These are phyloP conservation scores for Blastomyces emzantsi DNA, from an alignment of 2,329 filamentous ascomycete species.

Conservation along the genomic window DNA sequence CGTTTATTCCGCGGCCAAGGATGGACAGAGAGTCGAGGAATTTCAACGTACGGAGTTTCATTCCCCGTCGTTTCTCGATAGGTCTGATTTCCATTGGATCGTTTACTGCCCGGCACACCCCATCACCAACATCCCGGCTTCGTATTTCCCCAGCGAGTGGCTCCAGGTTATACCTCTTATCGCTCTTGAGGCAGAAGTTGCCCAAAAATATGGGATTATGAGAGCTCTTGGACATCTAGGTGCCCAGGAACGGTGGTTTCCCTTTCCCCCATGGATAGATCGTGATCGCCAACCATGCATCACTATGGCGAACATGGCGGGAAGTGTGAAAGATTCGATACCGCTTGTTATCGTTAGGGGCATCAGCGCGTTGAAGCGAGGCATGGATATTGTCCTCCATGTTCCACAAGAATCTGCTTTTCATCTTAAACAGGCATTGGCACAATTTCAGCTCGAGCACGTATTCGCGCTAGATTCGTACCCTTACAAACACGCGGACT, in stretches of 20 bases:
- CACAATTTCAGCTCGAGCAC: constrained; percentile 4
- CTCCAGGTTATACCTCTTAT: constrained; percentile 12
- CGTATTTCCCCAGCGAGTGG: constrained; percentile 10
- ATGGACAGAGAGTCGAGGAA: constrained; percentile 8
- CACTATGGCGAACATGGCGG: constrained; percentile 9
- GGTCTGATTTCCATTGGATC: constrained; percentile 11
- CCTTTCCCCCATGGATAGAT: constrained; percentile 13
- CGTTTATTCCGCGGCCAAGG: constrained; percentile 11
- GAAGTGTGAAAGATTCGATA: constrained; percentile 8
- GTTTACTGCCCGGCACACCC: constrained; percentile 10
- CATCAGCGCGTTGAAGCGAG: constrained; percentile 10
- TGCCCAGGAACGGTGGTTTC: constrained; percentile 11
- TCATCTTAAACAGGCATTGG: constrained; percentile 8
- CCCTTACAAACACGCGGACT: constrained; percentile 11
- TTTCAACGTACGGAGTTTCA: constrained; percentile 13
- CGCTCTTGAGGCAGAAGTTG: constrained; percentile 10
- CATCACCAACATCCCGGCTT: constrained; percentile 11
- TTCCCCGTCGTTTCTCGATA: constrained; percentile 9
- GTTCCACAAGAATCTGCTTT: constrained; percentile 6
- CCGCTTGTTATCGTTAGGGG: constrained; percentile 7
- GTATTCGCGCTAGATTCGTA: constrained; percentile 10
- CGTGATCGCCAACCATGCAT: constrained; percentile 12
- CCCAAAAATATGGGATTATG: constrained; percentile 11
- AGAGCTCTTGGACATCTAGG: constrained; percentile 14
- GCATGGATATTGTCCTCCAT: constrained; percentile 9